Percentiles rank a stretch among this genome's conserved stretches.
Conservation (phyloP, 2,329 filamentous ascomycete genomes). For the Ophiostoma piceae region DNA sequence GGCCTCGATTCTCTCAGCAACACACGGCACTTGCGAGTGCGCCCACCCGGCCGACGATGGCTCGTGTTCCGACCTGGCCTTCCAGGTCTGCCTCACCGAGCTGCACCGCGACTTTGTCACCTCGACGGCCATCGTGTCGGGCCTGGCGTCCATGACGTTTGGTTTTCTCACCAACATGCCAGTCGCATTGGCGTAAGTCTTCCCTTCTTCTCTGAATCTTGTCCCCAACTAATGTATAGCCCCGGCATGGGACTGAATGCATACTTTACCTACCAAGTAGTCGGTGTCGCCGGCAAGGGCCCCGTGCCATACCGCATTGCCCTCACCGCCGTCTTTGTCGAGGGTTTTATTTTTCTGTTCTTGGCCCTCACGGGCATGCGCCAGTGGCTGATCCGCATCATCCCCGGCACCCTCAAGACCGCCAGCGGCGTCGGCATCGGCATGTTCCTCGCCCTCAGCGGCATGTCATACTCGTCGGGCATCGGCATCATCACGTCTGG, state of each 20-base stretch:
- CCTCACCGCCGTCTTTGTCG: conserved; percentile 59
- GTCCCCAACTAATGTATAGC: conserved; percentile 36
- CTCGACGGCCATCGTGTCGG: conserved; percentile 73
- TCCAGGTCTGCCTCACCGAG: conserved; percentile 35
- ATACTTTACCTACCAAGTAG: conserved; percentile 63
- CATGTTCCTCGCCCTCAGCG: conserved; percentile 59
- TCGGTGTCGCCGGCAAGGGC: conserved; percentile 55
- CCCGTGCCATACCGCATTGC: conserved; percentile 54
- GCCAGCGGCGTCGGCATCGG: conserved; percentile 62
- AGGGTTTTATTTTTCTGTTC: conserved; percentile 60
- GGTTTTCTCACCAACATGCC: conserved; percentile 78
- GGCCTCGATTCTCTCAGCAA: conserved; percentile 66
- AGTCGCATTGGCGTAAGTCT: conserved; percentile 63
- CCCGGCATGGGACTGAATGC: conserved; percentile 64
- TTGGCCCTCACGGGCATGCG: conserved; percentile 63
- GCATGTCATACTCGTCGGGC: conserved; percentile 70
- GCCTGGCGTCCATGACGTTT: conserved; percentile 69
- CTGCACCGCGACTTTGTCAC: conserved; percentile 75
- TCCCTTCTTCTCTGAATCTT: not conserved
- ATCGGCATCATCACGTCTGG: conserved; percentile 73
- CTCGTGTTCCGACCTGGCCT: conserved; percentile 32
- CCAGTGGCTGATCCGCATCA: conserved; percentile 65
- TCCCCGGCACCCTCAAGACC: conserved; percentile 60
- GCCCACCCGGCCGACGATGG: not conserved
- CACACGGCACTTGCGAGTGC: conserved; percentile 72